Evolutionary conservation across 2,329 filamentous ascomycete species (phyloP).

Genomic region (Alternaria alternata): DNA sequence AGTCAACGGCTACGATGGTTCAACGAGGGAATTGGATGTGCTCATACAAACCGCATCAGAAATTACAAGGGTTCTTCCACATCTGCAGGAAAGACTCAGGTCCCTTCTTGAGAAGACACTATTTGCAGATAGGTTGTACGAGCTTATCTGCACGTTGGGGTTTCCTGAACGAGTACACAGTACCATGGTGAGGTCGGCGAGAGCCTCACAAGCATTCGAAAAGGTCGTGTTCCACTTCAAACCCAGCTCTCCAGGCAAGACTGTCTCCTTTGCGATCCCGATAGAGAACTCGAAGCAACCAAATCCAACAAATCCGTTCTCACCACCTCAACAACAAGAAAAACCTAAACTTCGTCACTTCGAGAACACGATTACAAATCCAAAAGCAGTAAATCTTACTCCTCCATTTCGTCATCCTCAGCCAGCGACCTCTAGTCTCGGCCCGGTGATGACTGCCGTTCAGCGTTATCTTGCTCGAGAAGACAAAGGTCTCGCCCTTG

Average conservation of each 20-base stretch:
- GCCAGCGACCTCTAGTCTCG: not conserved
- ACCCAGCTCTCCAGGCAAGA: not conserved
- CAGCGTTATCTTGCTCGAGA: too few relatives aligned
- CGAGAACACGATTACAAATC: too few relatives aligned
- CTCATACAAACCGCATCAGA: constrained; percentile 5
- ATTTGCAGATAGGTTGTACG: constrained; percentile 17
- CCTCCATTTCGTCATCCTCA: too few relatives aligned
- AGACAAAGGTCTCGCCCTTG: not conserved
- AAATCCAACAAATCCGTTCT: too few relatives aligned
- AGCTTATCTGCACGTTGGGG: constrained; percentile 16
- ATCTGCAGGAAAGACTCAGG: constrained; percentile 2
- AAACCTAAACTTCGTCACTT: not conserved
- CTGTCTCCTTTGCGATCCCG: rapidly evolving
- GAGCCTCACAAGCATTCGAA: not conserved
- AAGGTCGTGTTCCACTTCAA: not conserved
- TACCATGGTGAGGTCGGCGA: constrained; percentile 16
- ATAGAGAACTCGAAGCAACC: rapidly evolving
- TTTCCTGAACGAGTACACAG: constrained; percentile 15
- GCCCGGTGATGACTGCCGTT: not conserved
- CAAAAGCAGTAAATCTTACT: too few relatives aligned
- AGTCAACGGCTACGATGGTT: not conserved
- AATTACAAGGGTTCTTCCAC: not conserved
- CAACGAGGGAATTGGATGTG: not conserved
- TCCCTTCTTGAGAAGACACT: constrained; percentile 8
- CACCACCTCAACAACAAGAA: not conserved